These are phyloP conservation scores for Aspergillus campestris DNA, from an alignment of 495 filamentous ascomycete species.

Conservation along the genomic window DNA sequence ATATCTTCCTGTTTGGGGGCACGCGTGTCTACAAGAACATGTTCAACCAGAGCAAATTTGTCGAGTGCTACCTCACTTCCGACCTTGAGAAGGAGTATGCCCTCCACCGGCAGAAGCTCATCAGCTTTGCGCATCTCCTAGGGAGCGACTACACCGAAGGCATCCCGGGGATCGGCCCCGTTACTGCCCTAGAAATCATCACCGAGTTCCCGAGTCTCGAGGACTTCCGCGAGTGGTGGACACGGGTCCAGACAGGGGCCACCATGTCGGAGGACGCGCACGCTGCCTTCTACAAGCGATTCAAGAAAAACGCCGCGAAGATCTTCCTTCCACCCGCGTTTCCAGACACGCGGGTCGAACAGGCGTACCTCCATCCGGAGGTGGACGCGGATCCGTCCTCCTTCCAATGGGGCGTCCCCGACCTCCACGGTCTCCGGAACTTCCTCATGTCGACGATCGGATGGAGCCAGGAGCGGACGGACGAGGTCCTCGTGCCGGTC, in stretches of 20 bases:
- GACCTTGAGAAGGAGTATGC: slow-evolving; percentile 88
- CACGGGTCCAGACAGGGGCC: slow-evolving; percentile 54
- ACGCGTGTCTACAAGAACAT: slow-evolving; percentile 98
- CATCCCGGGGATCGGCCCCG: slow-evolving; percentile 79
- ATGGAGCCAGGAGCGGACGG: slow-evolving; percentile 83
- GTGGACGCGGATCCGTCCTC: slow-evolving; percentile 68
- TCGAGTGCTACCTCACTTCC: slow-evolving; percentile 86
- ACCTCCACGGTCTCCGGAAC: slow-evolving; percentile 72
- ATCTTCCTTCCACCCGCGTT: slow-evolving; percentile 76
- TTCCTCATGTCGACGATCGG: slow-evolving; percentile 93
- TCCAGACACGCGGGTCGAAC: slow-evolving; percentile 62
- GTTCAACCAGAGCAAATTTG: slow-evolving; percentile 96
- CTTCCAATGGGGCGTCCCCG: slow-evolving; percentile 94
- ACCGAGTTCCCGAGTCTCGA: slow-evolving; percentile 69
- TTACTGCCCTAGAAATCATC: slow-evolving; percentile 85
- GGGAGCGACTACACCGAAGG: slow-evolving; percentile 95
- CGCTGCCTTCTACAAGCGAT: slow-evolving; percentile 70
- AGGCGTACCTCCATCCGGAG: slow-evolving; percentile 77
- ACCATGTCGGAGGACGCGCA: slow-evolving; percentile 29
- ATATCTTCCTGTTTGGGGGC: slow-evolving; percentile 96
- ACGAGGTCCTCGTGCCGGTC: slow-evolving; percentile 90
- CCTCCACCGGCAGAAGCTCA: slow-evolving; percentile 72
- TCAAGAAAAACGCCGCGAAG: slow-evolving; percentile 69
- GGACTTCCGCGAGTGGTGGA: slow-evolving; percentile 84
- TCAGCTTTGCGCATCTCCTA: slow-evolving; percentile 78